Evolutionary conservation across 441 rosid genomes (phyloP).

Genomic region (Populus trichocarpa): DNA sequence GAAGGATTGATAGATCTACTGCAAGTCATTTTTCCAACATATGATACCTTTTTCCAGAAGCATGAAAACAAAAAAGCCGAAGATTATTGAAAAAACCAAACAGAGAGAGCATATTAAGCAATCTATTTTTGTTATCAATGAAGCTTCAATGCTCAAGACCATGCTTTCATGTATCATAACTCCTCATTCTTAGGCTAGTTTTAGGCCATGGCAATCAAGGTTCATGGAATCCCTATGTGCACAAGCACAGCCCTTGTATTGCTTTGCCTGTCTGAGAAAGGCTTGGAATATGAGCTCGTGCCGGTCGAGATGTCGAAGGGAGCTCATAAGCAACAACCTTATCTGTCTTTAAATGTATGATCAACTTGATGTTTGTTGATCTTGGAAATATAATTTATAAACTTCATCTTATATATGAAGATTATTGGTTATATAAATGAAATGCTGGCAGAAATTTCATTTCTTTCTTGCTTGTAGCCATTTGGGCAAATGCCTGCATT

Average conservation of each 20-base stretch:
- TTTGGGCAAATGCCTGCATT: slow-evolving; percentile 25
- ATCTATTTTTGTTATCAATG: neutral
- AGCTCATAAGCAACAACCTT: slow-evolving; percentile 23
- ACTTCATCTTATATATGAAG: neutral
- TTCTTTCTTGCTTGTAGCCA: slow-evolving; percentile 12
- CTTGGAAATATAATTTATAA: neutral
- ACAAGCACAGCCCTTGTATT: slow-evolving; percentile 18
- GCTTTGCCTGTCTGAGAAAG: slow-evolving; percentile 20
- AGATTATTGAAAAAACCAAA: no score
- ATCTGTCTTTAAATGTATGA: slow-evolving; percentile 27
- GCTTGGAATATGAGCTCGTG: slow-evolving; percentile 10
- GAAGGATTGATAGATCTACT: no score
- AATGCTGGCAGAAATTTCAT: no score
- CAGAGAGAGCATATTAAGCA: neutral
- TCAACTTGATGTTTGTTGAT: neutral
- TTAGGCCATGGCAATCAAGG: slow-evolving; percentile 20
- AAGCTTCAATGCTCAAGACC: neutral
- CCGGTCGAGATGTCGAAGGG: slow-evolving; percentile 9
- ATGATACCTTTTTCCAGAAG: no score
- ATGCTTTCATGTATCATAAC: neutral
- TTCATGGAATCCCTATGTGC: slow-evolving; percentile 15
- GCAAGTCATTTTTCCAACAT: no score
- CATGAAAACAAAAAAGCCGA: no score
- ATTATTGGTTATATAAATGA: no score
- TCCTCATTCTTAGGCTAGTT: neutral